Conservation (phyloP, 2,329 filamentous ascomycete species). For the Cercospora citrullina region DNA sequence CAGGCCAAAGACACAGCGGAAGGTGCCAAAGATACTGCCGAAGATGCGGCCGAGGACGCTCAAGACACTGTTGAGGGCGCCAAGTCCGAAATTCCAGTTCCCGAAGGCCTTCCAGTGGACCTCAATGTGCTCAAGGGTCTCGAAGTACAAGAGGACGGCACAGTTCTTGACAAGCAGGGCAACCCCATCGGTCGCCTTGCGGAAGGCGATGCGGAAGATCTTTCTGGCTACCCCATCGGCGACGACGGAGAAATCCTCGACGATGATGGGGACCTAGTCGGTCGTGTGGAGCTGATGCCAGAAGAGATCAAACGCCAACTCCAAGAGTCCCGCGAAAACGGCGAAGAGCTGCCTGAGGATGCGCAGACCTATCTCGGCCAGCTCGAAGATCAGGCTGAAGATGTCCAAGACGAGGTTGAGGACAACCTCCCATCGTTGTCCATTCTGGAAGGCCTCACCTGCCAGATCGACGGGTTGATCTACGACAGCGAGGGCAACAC, state of each 20-base stretch:
- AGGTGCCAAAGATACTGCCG: slow-evolving; percentile 30
- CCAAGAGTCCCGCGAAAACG: slow-evolving; percentile 41
- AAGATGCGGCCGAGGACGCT: slow-evolving; percentile 35
- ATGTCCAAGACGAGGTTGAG: slow-evolving; percentile 35
- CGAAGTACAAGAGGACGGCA: slow-evolving; percentile 56
- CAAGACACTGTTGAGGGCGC: slow-evolving; percentile 38
- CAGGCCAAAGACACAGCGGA: slow-evolving; percentile 29
- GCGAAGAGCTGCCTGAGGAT: slow-evolving; percentile 40
- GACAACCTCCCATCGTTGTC: slow-evolving; percentile 47
- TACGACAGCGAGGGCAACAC: slow-evolving; percentile 55
- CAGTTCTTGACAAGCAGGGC: slow-evolving; percentile 54
- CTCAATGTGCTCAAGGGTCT: slow-evolving; percentile 52
- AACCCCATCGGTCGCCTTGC: slow-evolving; percentile 52
- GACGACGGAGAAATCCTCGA: slow-evolving; percentile 58
- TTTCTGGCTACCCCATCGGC: slow-evolving; percentile 54
- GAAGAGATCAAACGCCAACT: slow-evolving; percentile 48
- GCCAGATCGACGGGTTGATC: slow-evolving; percentile 50
- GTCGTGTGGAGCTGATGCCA: slow-evolving; percentile 53
- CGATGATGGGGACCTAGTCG: slow-evolving; percentile 56
- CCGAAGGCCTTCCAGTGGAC: slow-evolving; percentile 44
- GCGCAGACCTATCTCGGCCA: slow-evolving; percentile 39
- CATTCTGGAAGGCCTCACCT: slow-evolving; percentile 51
- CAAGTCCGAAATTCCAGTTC: slow-evolving; percentile 38
- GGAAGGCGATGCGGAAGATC: slow-evolving; percentile 55
- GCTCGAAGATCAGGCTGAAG: slow-evolving; percentile 27